Evolutionary conservation across 495 filamentous ascomycete genomes (phyloP).

Genomic region (Emericellopsis terricola): DNA sequence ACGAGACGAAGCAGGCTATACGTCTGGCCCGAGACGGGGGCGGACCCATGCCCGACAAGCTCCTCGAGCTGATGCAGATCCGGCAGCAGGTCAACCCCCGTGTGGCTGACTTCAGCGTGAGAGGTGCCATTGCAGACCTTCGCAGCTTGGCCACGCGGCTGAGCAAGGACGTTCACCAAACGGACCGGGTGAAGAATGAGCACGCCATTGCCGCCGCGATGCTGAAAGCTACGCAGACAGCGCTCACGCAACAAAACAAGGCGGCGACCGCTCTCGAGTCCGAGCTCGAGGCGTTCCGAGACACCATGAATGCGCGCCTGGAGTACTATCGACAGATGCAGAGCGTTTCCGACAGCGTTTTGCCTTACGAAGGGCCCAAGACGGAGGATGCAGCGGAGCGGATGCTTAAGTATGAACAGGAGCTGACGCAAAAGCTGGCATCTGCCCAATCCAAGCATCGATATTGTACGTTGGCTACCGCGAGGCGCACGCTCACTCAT

Average conservation of each 20-base stretch:
- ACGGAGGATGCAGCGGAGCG: slow-evolving; percentile 15
- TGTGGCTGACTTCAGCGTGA: slow-evolving; percentile 39
- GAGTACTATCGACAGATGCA: slow-evolving; percentile 86
- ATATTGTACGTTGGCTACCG: slow-evolving; percentile 34
- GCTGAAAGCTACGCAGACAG: slow-evolving; percentile 39
- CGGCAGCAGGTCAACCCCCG: slow-evolving; percentile 40
- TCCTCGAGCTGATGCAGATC: slow-evolving; percentile 38
- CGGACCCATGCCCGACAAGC: slow-evolving; percentile 54
- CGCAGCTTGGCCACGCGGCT: slow-evolving; percentile 44
- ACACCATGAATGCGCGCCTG: slow-evolving; percentile 61
- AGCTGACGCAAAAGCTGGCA: slow-evolving; percentile 33
- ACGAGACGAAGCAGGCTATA: slow-evolving; percentile 46
- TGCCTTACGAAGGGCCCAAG: slow-evolving; percentile 39
- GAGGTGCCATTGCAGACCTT: slow-evolving; percentile 48
- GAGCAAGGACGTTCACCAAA: slow-evolving; percentile 42
- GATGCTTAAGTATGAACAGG: slow-evolving; percentile 23
- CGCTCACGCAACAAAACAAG: slow-evolving; percentile 48
- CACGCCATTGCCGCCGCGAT: slow-evolving; percentile 35
- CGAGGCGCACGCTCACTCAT: background rate
- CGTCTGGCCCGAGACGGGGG: slow-evolving; percentile 38
- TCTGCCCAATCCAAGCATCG: slow-evolving; percentile 47
- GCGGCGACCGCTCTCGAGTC: slow-evolving; percentile 38
- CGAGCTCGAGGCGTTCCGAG: slow-evolving; percentile 59
- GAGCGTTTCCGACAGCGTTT: slow-evolving; percentile 69
- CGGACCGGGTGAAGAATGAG: slow-evolving; percentile 42